phyloP scores from a whole-genome alignment of 148 eudicot species.

The Mesembryanthemum crystallinum region DNA sequence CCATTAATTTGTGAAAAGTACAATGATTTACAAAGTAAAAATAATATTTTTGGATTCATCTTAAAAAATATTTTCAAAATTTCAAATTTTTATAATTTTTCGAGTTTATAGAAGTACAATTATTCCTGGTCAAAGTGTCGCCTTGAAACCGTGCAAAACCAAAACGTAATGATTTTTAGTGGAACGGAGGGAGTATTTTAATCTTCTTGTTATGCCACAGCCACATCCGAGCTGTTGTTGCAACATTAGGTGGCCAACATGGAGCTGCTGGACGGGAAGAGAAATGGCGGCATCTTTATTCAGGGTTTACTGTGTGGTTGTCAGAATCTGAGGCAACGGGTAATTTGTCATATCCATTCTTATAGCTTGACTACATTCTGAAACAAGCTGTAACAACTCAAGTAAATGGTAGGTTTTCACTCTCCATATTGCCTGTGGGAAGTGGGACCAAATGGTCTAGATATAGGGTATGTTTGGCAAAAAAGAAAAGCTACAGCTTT shows the following conservation, averaged over 20 bases:
- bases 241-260: conserved; percentile 78
- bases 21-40: no score
- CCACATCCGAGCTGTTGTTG: conserved; percentile 75
- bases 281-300: conserved; percentile 80
- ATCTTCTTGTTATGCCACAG: conserved; percentile 35
- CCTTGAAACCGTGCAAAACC: no score
- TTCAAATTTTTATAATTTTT: no score
- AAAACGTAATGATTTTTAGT: no score
- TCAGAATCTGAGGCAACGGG: conserved; percentile 73
- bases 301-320: conserved; percentile 90
- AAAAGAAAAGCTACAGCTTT: no score
- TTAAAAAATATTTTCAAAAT: no score
- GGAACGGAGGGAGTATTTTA: no score
- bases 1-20: no score
- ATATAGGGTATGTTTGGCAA: no score
- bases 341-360: conserved; percentile 10
- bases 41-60: no score
- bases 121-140: no score
- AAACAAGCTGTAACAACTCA: neutral
- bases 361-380: neutral
- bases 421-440: neutral
- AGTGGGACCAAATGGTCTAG: neutral
- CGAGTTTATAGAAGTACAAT: no score
- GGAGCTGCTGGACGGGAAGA: conserved; percentile 69
- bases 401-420: neutral